Evolutionary conservation across 1,284 basidiomycete species (phyloP).

Genomic region (Cystobasidium pallidum): DNA sequence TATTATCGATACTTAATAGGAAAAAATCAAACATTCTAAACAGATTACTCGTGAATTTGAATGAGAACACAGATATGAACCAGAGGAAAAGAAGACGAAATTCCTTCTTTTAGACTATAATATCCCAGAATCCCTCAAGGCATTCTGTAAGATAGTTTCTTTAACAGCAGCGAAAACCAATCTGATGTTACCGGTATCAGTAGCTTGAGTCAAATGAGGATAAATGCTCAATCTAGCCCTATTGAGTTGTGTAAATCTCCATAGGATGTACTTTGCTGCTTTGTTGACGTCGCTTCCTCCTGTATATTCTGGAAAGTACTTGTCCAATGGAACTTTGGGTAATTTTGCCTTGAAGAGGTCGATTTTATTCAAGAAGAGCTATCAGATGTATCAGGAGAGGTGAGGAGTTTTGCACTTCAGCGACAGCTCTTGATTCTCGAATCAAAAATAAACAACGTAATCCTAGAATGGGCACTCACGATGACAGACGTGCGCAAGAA

Average conservation of each 20-base stretch:
- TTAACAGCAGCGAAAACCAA: conserved; percentile 96
- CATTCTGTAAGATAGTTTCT: conserved; percentile 93
- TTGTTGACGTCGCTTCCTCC: conserved; percentile 94
- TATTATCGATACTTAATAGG: no score
- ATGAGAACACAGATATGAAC: no score
- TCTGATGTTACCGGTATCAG: conserved; percentile 68
- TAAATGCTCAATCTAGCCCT: conserved; percentile 84
- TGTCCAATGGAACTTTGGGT: conserved; percentile 79
- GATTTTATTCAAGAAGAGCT: conserved; percentile 56
- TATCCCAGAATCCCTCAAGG: conserved; percentile 79
- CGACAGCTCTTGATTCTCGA: no score
- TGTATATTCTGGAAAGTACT: conserved; percentile 87
- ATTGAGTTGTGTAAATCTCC: conserved; percentile 96
- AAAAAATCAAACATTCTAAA: no score
- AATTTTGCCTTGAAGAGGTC: conserved; percentile 80
- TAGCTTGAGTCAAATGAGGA: conserved; percentile 73
- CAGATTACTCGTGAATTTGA: no score
- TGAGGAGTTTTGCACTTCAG: no score
- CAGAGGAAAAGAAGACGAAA: no score
- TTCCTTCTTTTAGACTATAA: no score
- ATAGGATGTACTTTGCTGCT: conserved; percentile 95
- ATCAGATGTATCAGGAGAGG: no score
- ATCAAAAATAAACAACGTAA: no score
- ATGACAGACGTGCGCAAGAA: conserved; percentile 73
- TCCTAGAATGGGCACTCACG: neutral